These are phyloP conservation scores for Catunica adiposa DNA, from an alignment of 2,329 filamentous ascomycete genomes.

Conservation along the genomic window DNA sequence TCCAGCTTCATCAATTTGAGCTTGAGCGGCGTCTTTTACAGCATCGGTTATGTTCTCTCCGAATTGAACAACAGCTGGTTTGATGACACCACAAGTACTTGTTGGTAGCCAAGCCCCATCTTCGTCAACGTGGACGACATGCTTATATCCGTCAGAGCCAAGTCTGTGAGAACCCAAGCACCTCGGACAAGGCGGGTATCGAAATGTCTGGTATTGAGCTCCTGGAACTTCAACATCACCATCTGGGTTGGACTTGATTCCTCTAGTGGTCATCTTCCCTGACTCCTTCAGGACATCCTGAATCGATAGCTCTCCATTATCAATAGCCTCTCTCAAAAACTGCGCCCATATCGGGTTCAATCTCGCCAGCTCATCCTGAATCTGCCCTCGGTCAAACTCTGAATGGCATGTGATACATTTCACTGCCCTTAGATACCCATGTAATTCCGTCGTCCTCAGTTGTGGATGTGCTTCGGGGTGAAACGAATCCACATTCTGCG, in stretches of 20 bases:
- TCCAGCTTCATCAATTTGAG: constrained; percentile 59
- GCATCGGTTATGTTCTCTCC: constrained; percentile 62
- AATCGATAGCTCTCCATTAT: constrained; percentile 29
- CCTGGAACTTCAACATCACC: constrained; percentile 83
- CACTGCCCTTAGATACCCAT: constrained; percentile 72
- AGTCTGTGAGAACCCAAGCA: constrained; percentile 42
- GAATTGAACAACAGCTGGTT: constrained; percentile 92
- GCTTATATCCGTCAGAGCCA: constrained; percentile 15
- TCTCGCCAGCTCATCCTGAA: constrained; percentile 57
- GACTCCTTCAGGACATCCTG: constrained; percentile 32
- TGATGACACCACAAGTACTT: constrained; percentile 63
- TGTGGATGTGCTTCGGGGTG: constrained; percentile 61
- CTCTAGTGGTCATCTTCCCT: constrained; percentile 46
- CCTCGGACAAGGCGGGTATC: constrained; percentile 75
- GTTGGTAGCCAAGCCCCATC: constrained; percentile 54
- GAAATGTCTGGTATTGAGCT: constrained; percentile 75
- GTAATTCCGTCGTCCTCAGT: constrained; percentile 65
- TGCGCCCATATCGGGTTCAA: constrained; percentile 77
- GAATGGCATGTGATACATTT: constrained; percentile 65
- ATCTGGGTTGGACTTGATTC: constrained; percentile 77
- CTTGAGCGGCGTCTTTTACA: constrained; percentile 63
- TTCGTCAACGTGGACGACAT: constrained; percentile 48
- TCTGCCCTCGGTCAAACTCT: constrained; percentile 52
- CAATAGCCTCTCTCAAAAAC: constrained; percentile 56
- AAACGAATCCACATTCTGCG: constrained; percentile 95